These are phyloP conservation scores for Magnolia sinica DNA, from an alignment of 164 flowering plant species.

Conservation along the genomic window DNA sequence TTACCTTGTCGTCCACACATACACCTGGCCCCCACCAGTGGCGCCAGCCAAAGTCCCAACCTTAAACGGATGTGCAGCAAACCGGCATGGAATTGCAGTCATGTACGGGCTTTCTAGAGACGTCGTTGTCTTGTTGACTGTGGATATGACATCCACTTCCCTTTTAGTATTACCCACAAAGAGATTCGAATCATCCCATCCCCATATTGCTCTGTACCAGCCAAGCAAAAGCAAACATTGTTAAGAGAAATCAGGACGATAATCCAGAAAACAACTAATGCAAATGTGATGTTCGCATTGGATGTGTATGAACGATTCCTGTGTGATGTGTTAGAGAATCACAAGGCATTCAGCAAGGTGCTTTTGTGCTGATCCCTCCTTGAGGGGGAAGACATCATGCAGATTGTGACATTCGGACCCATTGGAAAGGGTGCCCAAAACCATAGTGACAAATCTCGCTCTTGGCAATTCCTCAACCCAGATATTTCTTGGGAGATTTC, in stretches of 20 bases:
- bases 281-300: background rate
- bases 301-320: too few relatives aligned
- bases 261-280: background rate
- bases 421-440: too few relatives aligned
- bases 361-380: too few relatives aligned
- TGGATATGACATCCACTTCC: slow-evolving; percentile 73
- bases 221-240: slow-evolving; percentile 3
- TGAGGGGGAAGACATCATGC: too few relatives aligned
- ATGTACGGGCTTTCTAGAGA: slow-evolving; percentile 54
- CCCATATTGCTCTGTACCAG: slow-evolving; percentile 79
- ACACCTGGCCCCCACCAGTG: slow-evolving; percentile 79
- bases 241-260: background rate
- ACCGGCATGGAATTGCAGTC: slow-evolving; percentile 81
- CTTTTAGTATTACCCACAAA: slow-evolving; percentile 75
- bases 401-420: too few relatives aligned
- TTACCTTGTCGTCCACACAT: slow-evolving; percentile 48
- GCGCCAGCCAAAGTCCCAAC: slow-evolving; percentile 77
- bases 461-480: too few relatives aligned
- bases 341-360: too few relatives aligned
- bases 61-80: slow-evolving; percentile 64
- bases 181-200: slow-evolving; percentile 79
- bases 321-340: too few relatives aligned
- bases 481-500: too few relatives aligned
- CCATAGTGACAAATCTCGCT: too few relatives aligned
- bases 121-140: slow-evolving; percentile 20